These are phyloP conservation scores for Cephalotrichum gorgonifer DNA, from an alignment of 2,329 filamentous ascomycete genomes.

Conservation along the genomic window DNA sequence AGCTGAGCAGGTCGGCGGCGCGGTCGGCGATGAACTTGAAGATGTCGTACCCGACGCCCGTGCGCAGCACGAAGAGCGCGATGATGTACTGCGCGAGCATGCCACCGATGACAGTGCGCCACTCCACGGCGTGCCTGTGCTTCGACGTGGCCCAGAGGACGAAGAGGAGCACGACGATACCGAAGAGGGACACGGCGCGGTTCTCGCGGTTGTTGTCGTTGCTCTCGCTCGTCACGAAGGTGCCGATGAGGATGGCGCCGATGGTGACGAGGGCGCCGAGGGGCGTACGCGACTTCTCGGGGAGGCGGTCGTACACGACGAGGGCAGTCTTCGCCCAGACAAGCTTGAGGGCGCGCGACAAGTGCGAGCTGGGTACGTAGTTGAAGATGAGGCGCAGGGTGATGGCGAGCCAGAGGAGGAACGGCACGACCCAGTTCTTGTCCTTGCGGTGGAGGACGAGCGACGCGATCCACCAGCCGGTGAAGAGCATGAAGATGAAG, in stretches of 20 bases:
- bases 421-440: constrained; percentile 74
- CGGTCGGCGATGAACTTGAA: constrained; percentile 79
- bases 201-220: constrained; percentile 70
- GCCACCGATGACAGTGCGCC: constrained; percentile 77
- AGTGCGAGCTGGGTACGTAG: constrained; percentile 56
- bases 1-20: constrained; percentile 64
- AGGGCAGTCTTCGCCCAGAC: constrained; percentile 58
- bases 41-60: constrained; percentile 73
- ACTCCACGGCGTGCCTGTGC: constrained; percentile 53
- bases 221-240: constrained; percentile 62
- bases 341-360: constrained; percentile 56
- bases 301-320: constrained; percentile 49
- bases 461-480: constrained; percentile 66
- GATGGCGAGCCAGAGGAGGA: constrained; percentile 69
- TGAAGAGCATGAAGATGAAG: constrained; percentile 31
- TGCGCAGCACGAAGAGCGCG: constrained; percentile 79
- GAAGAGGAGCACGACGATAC: constrained; percentile 60
- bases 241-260: constrained; percentile 64
- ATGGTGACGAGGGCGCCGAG: constrained; percentile 55
- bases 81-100: constrained; percentile 85
- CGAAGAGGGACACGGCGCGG: constrained; percentile 72
- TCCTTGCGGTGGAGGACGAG: constrained; percentile 62
- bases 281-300: constrained; percentile 41
- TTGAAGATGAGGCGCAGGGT: constrained; percentile 64
- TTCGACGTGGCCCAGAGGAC: constrained; percentile 61